Conservation (phyloP, 192 early-diverging fungal genomes). For the Entrophospora sp. region DNA sequence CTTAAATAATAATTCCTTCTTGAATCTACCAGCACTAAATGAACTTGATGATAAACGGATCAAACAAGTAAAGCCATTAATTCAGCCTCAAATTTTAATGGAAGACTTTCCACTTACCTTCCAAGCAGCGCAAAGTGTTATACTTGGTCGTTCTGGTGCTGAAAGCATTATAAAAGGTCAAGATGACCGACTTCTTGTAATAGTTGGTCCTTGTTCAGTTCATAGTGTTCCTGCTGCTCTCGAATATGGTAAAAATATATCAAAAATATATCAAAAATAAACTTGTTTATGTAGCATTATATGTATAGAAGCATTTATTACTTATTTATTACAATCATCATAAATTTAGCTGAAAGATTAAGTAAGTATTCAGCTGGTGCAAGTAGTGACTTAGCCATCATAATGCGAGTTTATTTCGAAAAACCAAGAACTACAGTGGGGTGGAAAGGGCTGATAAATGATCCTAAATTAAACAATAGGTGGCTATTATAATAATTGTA, state of each 20-base stretch:
- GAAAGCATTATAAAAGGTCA: constrained; percentile 59
- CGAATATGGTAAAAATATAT: constrained; percentile 75
- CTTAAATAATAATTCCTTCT: too few relatives aligned
- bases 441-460: constrained; percentile 93
- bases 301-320: too few relatives aligned
- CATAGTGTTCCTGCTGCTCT: constrained; percentile 70
- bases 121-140: constrained; percentile 64
- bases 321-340: too few relatives aligned
- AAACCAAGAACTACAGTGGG: constrained; percentile 80
- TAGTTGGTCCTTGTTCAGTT: constrained; percentile 83
- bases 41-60: constrained; percentile 92
- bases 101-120: constrained; percentile 78
- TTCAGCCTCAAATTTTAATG: constrained; percentile 90
- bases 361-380: constrained; percentile 47
- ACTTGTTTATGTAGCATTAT: too few relatives aligned
- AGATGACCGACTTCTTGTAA: constrained; percentile 73
- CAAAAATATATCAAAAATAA: too few relatives aligned
- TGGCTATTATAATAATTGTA: too few relatives aligned
- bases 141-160: constrained; percentile 52
- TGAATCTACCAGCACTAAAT: constrained; percentile 85
- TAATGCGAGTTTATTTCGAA: constrained; percentile 86
- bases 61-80: constrained; percentile 64
- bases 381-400: constrained; percentile 55
- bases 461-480: constrained; percentile 62
- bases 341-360: constrained; percentile 52